Base-by-base conservation (phyloP, 306 rosid genomes). In the Corylus americana region DNA sequence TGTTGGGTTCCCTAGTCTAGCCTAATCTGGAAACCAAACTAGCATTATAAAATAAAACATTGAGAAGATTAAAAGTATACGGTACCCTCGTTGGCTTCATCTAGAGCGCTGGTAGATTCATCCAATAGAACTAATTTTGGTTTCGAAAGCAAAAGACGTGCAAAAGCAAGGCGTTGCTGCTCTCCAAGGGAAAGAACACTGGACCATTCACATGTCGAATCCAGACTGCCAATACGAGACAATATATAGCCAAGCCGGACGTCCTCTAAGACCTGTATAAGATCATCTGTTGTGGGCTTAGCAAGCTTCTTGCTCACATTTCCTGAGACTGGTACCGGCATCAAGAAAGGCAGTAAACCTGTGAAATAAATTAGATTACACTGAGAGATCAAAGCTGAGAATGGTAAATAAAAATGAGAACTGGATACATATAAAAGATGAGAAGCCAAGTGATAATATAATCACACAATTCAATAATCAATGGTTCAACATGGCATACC, bases 101-200 rank as follows among this genome's bases (percentile, higher is more conserved):
- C 99, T 80, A 95, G 90, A 71, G 99, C 99, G 53, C 97, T 93
- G 48, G 98, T 95, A 35, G 98, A 84, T 83, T 95, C 99, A 85
- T 95, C 99, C 87, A 95, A 74, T 7, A 95, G 90, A 78, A 87
- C 92, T 84, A 95, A 80, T 78, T 87, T 84, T 55, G 98, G 98
- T 76, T 86, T 93, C 2, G 97, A 85, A 81, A 95, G 98, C 79
- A 95, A 83, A 49, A 95, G 86, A 25, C 99, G 98, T 44, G 97
- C 99, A 83, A 93, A 90, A 10, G 99, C 98, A 54, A 95, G 91
- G 81, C 99, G 99, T 64, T 95, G 99, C 81, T 95, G 99, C 87
- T 95, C 99, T 73, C 99, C 99, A 4, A 95, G 88, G 55, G 99
- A 95, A 55, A 95, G 93, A 85, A 95, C 98, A 85, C 98, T 93